Conservation (phyloP, 495 filamentous ascomycete species). For the Daldinia vernicosa region DNA sequence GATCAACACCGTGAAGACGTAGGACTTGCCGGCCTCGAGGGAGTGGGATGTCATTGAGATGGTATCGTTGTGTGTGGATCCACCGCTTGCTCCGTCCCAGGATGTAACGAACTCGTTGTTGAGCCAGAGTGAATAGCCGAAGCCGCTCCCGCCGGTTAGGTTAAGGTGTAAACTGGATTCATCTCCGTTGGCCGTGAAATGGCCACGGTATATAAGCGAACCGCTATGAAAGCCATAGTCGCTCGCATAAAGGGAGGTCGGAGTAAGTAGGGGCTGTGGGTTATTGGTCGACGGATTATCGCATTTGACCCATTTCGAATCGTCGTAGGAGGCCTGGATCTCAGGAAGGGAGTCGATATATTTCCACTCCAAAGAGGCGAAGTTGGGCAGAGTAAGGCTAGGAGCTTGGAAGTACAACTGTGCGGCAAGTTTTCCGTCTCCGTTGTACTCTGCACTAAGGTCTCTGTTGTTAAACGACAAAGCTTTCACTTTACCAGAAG, state of each 20-base stretch:
- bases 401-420: constrained; percentile 57
- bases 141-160: constrained; percentile 70
- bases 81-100: constrained; percentile 59
- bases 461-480: background rate
- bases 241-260: constrained; percentile 69
- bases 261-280: constrained; percentile 62
- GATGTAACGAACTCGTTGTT: constrained; percentile 60
- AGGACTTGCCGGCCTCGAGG: constrained; percentile 53
- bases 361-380: constrained; percentile 69
- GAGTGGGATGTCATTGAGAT: constrained; percentile 56
- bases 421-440: background rate
- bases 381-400: constrained; percentile 60
- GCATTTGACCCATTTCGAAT: constrained; percentile 70
- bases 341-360: constrained; percentile 77
- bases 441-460: background rate
- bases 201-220: constrained; percentile 72
- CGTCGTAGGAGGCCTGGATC: constrained; percentile 71
- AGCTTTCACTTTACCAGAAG: background rate
- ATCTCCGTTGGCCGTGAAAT: constrained; percentile 69
- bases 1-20: constrained; percentile 73
- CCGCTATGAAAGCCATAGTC: constrained; percentile 82
- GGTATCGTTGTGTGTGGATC: constrained; percentile 63
- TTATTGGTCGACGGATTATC: constrained; percentile 66
- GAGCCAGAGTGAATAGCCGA: constrained; percentile 67
- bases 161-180: constrained; percentile 64